Evolutionary conservation across 2,329 filamentous ascomycete genomes (phyloP).

Genomic region (Talaromyces sp.): DNA sequence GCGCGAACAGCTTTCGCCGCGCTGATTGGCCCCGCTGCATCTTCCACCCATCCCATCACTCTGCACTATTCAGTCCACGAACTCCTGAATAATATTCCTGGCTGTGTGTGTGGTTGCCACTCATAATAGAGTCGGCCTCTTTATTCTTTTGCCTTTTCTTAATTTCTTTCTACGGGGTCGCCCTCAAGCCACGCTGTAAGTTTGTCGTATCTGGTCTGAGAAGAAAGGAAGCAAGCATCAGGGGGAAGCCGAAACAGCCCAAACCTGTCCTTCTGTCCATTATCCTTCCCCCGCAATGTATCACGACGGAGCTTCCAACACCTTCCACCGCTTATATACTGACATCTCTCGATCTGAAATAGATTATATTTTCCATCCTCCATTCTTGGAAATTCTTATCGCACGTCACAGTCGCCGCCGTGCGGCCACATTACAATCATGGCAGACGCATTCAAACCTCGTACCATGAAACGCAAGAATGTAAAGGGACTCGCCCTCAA

Average conservation of each 20-base stretch:
- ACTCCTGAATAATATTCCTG: not conserved
- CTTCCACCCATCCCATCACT: constrained; percentile 12
- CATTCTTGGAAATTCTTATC: not conserved
- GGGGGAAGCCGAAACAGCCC: not conserved
- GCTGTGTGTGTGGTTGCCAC: constrained; percentile 4
- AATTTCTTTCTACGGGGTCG: not conserved
- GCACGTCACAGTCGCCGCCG: constrained; percentile 17
- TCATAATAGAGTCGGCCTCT: not conserved
- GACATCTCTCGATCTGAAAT: not conserved
- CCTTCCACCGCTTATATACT: not conserved
- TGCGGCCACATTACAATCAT: constrained; percentile 36
- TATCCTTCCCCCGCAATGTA: constrained; percentile 6
- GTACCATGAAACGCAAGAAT: constrained; percentile 98
- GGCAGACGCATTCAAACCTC: constrained; percentile 60
- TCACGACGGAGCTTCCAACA: not conserved
- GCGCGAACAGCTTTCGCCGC: constrained; percentile 8
- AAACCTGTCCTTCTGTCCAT: not conserved
- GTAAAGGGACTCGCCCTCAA: constrained; percentile 91
- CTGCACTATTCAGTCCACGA: not conserved
- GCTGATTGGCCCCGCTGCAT: constrained; percentile 20
- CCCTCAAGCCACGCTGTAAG: constrained; percentile 3
- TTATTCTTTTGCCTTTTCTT: not conserved
- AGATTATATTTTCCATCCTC: not conserved
- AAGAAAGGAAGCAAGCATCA: constrained; percentile 2
- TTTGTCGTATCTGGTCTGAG: not conserved